A percentile compares a stretch with the other conserved stretches of the same genome.
Conservation (phyloP, 106 monocot species). For the Agapanthus africanus region DNA sequence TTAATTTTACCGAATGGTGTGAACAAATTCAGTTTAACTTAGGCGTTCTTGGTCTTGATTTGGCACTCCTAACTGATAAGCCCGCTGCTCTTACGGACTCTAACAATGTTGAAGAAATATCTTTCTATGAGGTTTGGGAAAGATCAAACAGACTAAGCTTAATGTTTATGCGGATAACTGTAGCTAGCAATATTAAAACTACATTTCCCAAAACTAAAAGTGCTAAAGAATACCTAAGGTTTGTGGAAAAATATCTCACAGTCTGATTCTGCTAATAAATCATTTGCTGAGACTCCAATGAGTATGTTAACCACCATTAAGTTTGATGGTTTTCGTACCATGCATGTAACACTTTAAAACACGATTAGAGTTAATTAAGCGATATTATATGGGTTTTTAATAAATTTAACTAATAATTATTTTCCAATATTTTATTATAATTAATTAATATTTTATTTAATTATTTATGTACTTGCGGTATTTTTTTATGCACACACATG, state of each 20-base stretch:
- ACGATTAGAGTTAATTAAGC: no score
- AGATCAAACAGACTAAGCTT: conserved; percentile 11
- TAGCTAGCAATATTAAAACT: conserved; percentile 1
- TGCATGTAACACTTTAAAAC: no score
- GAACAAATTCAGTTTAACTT: conserved; percentile 9
- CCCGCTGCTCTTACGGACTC: background rate
- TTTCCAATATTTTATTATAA: no score
- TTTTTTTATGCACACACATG: no score
- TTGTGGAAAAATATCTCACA: background rate
- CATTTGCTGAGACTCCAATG: conserved; percentile 10
- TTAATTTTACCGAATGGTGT: background rate
- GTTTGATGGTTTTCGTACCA: conserved; percentile 7
- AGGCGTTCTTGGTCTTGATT: conserved; percentile 3
- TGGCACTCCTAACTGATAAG: background rate
- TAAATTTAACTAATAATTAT: no score
- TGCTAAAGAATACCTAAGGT: conserved; percentile 8
- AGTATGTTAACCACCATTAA: conserved; percentile 10
- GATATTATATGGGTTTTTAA: no score
- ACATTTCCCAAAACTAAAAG: background rate
- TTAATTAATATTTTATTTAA: no score
- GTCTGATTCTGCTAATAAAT: conserved; percentile 4
- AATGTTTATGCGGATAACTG: conserved; percentile 11
- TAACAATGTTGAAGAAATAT: background rate
- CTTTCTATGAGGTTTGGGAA: conserved; percentile 6
- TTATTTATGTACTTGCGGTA: no score